phyloP scores from a whole-genome alignment of 2,329 filamentous ascomycete genomes.

The Monilinia vaccinii-corymbosi region DNA sequence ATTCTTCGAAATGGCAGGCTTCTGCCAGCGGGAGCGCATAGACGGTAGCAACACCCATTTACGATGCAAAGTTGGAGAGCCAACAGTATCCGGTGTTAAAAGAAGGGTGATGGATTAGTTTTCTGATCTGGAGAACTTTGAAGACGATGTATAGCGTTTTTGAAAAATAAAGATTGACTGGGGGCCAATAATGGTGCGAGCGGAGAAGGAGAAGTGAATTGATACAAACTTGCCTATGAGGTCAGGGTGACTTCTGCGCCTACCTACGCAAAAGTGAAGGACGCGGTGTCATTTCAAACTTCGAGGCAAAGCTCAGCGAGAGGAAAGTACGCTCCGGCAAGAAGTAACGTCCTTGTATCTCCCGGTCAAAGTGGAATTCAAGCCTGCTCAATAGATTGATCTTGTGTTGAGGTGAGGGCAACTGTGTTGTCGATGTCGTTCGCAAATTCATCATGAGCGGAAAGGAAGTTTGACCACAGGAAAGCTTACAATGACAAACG shows the following conservation, averaged over 20 bases:
- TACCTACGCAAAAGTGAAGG: background rate
- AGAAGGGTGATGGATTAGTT: background rate
- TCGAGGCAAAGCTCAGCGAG: background rate
- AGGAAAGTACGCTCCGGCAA: background rate
- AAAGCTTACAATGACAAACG: background rate
- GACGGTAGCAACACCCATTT: background rate
- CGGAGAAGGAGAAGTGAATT: background rate
- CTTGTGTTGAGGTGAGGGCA: background rate
- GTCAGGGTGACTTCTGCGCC: background rate
- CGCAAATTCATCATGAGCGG: background rate
- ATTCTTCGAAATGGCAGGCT: constrained; percentile 3
- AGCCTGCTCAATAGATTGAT: background rate
- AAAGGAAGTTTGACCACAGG: background rate
- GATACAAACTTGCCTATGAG: background rate
- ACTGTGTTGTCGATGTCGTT: background rate
- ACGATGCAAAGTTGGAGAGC: background rate
- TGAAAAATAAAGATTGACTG: background rate
- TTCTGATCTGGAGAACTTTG: background rate
- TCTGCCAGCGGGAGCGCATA: background rate
- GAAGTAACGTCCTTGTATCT: background rate
- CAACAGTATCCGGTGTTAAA: background rate
- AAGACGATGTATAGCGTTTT: background rate
- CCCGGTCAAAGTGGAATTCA: background rate
- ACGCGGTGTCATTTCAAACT: background rate
- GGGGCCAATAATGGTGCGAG: background rate